Evolutionary conservation across 371 early-diverging fungal species (phyloP).

Genomic region (Zychaea mexicana): DNA sequence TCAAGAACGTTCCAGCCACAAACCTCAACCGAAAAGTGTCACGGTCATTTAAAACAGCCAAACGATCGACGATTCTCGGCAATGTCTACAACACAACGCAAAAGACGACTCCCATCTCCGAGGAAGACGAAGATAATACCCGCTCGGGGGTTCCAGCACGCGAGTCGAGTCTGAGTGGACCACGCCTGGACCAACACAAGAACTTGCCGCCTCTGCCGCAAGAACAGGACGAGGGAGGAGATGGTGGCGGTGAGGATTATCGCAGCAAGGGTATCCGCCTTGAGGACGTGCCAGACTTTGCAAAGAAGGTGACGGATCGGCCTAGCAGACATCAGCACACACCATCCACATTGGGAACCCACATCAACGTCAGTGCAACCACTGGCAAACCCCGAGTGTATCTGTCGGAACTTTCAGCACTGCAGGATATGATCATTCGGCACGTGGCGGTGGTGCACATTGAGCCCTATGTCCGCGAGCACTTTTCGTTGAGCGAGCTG

Average conservation of each 20-base stretch:
- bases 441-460: constrained; percentile 84
- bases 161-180: constrained; percentile 32
- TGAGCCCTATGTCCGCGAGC: constrained; percentile 68
- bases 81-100: constrained; percentile 15
- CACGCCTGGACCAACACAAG: constrained; percentile 28
- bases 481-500: constrained; percentile 67
- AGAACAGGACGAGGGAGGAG: background rate
- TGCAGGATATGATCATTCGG: constrained; percentile 85
- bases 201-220: constrained; percentile 1
- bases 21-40: constrained; percentile 65
- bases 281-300: constrained; percentile 3
- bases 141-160: constrained; percentile 25
- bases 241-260: background rate
- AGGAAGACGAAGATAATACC: background rate
- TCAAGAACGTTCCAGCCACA: constrained; percentile 53
- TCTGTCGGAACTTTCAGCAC: constrained; percentile 81
- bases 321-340: background rate
- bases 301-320: constrained; percentile 2
- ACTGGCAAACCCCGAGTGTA: constrained; percentile 44
- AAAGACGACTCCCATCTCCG: constrained; percentile 11
- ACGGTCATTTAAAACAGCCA: constrained; percentile 59
- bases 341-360: background rate
- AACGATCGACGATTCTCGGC: constrained; percentile 51
- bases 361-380: constrained; percentile 2
- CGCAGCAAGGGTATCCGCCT: constrained; percentile 6